These are phyloP conservation scores for Phalaenopsis hybrid DNA, from an alignment of 116 monocot species.

Conservation along the genomic window DNA sequence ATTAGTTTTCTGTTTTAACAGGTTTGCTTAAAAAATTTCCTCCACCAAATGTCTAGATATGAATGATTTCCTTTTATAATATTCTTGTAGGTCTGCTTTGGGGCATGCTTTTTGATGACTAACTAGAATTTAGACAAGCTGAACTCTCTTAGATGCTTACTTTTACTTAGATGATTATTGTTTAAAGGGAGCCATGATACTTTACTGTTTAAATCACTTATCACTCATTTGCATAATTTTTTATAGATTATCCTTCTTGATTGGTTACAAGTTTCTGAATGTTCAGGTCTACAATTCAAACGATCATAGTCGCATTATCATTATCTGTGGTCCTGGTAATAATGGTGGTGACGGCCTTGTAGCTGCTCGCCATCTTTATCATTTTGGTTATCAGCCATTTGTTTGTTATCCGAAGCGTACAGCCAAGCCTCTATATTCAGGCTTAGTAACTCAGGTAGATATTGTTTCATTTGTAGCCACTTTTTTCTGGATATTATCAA, in stretches of 20 bases:
- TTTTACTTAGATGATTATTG: neutral
- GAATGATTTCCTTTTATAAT: neutral
- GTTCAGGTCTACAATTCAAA: constrained; percentile 70
- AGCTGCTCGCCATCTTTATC: constrained; percentile 83
- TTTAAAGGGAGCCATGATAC: neutral
- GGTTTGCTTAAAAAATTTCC: neutral
- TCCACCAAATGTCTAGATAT: neutral
- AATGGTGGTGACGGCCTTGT: constrained; percentile 98
- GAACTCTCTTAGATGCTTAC: neutral
- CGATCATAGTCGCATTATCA: constrained; percentile 55
- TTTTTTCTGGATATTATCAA: neutral
- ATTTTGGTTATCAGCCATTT: constrained; percentile 79
- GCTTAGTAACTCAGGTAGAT: constrained; percentile 81
- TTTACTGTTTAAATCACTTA: neutral
- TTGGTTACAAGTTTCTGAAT: constrained; percentile 4
- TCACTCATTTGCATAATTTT: neutral
- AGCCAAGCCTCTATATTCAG: constrained; percentile 58
- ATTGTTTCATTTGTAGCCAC: neutral
- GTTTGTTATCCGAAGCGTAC: constrained; percentile 91
- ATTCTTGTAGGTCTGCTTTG: neutral
- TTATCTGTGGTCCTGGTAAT: constrained; percentile 93
- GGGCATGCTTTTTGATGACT: neutral
- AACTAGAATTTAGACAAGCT: neutral
- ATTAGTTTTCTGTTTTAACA: neutral
- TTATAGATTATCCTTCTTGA: neutral